A percentile compares a stretch with the other conserved stretches of the same genome.
These are phyloP conservation scores for Prinsepia uniflora DNA, from an alignment of 306 rosid genomes.

Conservation along the genomic window DNA sequence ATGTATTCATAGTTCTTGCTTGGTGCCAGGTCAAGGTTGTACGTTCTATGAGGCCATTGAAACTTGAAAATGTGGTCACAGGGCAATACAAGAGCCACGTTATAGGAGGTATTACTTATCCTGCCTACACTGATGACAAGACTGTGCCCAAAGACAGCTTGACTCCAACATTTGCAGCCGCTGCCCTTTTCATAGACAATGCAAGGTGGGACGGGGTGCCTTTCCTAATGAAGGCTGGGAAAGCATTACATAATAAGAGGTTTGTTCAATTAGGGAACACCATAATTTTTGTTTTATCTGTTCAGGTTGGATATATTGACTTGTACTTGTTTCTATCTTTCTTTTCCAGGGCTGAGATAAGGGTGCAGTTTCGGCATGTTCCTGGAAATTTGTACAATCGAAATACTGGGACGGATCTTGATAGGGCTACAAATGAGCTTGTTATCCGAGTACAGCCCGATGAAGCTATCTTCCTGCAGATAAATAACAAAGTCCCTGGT, in stretches of 20 bases:
- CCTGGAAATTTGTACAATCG: conserved; percentile 84
- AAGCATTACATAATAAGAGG: conserved; percentile 81
- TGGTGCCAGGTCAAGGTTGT: conserved; percentile 77
- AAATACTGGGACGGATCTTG: conserved; percentile 72
- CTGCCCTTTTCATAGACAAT: conserved; percentile 82
- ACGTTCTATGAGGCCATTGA: conserved; percentile 80
- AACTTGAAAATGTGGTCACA: conserved; percentile 51
- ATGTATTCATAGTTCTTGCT: conserved; percentile 15
- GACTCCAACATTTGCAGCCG: conserved; percentile 94
- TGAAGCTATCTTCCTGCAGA: conserved; percentile 81
- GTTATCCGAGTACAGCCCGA: conserved; percentile 93
- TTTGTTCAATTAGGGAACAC: conserved; percentile 14
- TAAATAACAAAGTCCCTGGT: conserved; percentile 90
- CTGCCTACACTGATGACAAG: conserved; percentile 68
- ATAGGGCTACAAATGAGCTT: conserved; percentile 72
- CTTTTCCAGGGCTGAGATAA: conserved; percentile 73
- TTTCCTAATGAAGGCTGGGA: conserved; percentile 89
- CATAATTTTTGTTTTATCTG: conserved; percentile 1
- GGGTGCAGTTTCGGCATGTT: conserved; percentile 90
- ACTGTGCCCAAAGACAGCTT: conserved; percentile 83
- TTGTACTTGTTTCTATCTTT: neutral
- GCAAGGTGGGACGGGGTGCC: conserved; percentile 99
- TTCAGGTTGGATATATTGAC: neutral
- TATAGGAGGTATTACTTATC: conserved; percentile 69
- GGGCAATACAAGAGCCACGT: conserved; percentile 90